phyloP scores from a whole-genome alignment of 768 basidiomycete species.

The Suillus tomentosus region DNA sequence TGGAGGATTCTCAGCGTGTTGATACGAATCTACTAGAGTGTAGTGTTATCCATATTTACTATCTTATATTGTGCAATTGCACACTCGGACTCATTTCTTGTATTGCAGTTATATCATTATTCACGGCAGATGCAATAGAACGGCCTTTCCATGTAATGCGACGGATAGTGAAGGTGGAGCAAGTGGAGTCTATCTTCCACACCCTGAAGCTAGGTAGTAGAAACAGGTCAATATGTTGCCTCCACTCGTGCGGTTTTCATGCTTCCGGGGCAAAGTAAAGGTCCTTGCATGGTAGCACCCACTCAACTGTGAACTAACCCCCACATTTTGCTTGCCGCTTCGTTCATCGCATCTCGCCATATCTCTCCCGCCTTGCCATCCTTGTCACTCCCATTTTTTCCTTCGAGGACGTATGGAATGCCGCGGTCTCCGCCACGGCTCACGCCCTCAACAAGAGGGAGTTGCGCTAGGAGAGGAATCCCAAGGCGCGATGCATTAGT shows the following conservation, averaged over 20 bases:
- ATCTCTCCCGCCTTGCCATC: conserved; percentile 32
- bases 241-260: background rate
- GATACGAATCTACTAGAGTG: background rate
- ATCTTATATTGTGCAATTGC: background rate
- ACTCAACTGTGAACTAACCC: conserved; percentile 4
- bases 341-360: conserved; percentile 36
- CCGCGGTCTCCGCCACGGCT: conserved; percentile 75
- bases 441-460: conserved; percentile 78
- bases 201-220: background rate
- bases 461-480: conserved; percentile 71
- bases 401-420: conserved; percentile 47
- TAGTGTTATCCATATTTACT: background rate
- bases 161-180: background rate
- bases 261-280: too few relatives aligned
- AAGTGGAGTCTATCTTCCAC: background rate
- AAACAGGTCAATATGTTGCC: background rate
- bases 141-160: background rate
- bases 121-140: background rate
- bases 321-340: conserved; percentile 34
- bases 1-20: conserved; percentile 50
- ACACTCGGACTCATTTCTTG: background rate
- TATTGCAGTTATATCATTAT: background rate
- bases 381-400: conserved; percentile 14
- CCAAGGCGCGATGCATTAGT: conserved; percentile 56
- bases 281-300: background rate